Conservation (phyloP, 2,329 filamentous ascomycete species). For the Arthroderma sp. region DNA sequence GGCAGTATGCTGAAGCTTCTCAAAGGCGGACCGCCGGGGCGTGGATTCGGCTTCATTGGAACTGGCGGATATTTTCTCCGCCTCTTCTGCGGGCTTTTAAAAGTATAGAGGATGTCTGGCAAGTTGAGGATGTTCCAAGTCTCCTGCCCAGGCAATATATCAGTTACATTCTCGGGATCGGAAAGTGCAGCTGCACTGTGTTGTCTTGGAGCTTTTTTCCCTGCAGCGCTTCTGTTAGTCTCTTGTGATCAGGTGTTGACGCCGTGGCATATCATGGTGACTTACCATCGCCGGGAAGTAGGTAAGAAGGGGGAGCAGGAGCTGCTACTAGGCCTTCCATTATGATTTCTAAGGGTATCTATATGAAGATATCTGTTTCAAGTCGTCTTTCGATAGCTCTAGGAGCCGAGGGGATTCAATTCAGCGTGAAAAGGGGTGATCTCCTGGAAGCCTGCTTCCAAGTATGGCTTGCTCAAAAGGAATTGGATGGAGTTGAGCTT, state of each 20-base stretch:
- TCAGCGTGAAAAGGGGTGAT: too few relatives aligned
- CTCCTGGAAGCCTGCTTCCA: too few relatives aligned
- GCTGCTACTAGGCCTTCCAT: neutral
- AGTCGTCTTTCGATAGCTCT: too few relatives aligned
- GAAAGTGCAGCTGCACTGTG: constrained; percentile 1
- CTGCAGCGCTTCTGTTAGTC: neutral
- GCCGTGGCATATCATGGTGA: too few relatives aligned
- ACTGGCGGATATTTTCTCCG: constrained; percentile 1
- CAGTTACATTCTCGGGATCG: constrained; percentile 6
- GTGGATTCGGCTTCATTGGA: constrained; percentile 9
- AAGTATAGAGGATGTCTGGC: constrained; percentile 17
- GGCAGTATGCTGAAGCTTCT: constrained; percentile 16
- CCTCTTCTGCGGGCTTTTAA: constrained; percentile 5
- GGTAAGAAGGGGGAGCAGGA: neutral
- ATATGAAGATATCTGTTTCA: too few relatives aligned
- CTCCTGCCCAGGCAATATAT: constrained; percentile 10
- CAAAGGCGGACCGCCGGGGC: constrained; percentile 7
- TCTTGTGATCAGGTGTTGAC: too few relatives aligned
- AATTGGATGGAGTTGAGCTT: too few relatives aligned
- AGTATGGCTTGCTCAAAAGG: too few relatives aligned
- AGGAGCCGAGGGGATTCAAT: too few relatives aligned
- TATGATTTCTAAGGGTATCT: neutral
- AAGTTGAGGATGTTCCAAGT: constrained; percentile 16
- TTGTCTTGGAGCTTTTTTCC: constrained; percentile 5
- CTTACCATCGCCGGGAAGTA: too few relatives aligned